These are phyloP conservation scores for Scedosporium minutisporum DNA, from an alignment of 2,329 filamentous ascomycete species.

Conservation along the genomic window DNA sequence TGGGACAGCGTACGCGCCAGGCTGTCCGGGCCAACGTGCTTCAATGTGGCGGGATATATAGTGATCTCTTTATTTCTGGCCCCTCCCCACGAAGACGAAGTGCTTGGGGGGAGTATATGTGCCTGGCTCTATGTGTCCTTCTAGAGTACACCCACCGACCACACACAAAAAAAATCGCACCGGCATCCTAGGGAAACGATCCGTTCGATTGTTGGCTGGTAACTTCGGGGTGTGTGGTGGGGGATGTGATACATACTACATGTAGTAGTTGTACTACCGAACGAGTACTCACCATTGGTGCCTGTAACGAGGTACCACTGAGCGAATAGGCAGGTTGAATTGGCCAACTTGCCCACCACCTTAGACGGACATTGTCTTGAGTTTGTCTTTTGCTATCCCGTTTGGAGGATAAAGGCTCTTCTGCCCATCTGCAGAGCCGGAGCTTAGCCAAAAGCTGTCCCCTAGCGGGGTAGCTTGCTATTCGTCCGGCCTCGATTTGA, in stretches of 20 bases:
- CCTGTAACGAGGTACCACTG: neutral
- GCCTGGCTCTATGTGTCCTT: neutral
- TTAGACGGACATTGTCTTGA: neutral
- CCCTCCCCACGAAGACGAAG: neutral
- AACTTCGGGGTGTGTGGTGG: neutral
- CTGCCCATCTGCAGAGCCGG: neutral
- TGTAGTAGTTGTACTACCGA: too few species aligned
- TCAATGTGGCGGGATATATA: neutral
- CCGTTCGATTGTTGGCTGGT: neutral
- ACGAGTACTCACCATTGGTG: neutral
- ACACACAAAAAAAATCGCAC: neutral
- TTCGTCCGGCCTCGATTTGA: neutral
- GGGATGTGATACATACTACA: neutral
- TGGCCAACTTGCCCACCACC: neutral
- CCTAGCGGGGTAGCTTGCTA: neutral
- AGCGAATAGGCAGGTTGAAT: neutral
- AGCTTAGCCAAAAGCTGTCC: conserved; percentile 4
- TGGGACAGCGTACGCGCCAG: neutral
- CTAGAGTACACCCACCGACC: neutral
- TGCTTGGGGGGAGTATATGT: neutral
- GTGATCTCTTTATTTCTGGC: neutral
- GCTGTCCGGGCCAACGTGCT: neutral
- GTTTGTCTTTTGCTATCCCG: neutral
- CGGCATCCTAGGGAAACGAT: neutral
- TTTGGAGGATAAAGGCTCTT: neutral